Evolutionary conservation across 352 stramenopile genomes (phyloP).

Genomic region (Pythium aphanidermatum): DNA sequence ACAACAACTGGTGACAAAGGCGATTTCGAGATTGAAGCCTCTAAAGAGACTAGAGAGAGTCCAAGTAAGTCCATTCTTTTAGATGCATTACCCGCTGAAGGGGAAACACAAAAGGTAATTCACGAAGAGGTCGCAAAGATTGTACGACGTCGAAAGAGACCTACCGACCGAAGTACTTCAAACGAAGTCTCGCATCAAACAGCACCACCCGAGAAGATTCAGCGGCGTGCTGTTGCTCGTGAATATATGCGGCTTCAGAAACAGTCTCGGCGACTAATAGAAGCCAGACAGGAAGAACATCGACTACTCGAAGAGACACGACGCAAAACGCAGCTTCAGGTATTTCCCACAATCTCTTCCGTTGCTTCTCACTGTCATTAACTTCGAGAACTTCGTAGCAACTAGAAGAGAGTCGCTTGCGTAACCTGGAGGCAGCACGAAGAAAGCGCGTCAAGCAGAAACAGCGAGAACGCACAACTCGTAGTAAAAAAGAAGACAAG

Average conservation of each 20-base stretch:
- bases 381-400: conserved; percentile 4
- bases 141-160: background rate
- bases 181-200: no score
- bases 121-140: background rate
- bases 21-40: no score
- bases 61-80: no score
- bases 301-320: conserved; percentile 25
- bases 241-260: conserved; percentile 71
- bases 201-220: conserved; percentile 21
- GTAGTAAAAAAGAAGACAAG: conserved; percentile 4
- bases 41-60: no score
- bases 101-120: conserved; percentile 15
- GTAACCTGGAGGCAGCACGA: conserved; percentile 13
- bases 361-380: background rate
- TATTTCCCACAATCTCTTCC: conserved; percentile 16
- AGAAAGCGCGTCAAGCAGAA: conserved; percentile 16
- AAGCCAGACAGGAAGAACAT: conserved; percentile 30
- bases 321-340: conserved; percentile 42
- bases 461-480: conserved; percentile 8
- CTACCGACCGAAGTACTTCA: no score
- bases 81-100: no score
- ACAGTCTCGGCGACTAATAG: conserved; percentile 30
- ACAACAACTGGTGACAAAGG: background rate
- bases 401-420: conserved; percentile 20
- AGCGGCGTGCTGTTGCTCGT: conserved; percentile 48